phyloP scores from a whole-genome alignment of 805 yeast species.

The Metschnikowia orientalis region DNA sequence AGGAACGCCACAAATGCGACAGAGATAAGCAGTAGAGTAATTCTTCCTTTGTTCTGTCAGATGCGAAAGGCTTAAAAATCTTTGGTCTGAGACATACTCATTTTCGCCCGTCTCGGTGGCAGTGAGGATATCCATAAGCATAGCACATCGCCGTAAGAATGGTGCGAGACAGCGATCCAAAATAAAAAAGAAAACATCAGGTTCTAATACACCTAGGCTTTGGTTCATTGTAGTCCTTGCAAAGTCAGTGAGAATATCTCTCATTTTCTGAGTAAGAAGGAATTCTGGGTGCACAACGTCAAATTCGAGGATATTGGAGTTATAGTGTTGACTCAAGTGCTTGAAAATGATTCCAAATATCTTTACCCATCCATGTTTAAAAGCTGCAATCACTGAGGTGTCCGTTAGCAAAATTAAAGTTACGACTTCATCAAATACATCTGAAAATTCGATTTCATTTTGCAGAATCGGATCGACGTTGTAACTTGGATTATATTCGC shows the following conservation, averaged over 20 bases:
- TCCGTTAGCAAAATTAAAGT: constrained; percentile 41
- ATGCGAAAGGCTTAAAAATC: too few species aligned
- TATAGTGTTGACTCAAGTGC: too few species aligned
- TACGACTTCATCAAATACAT: constrained; percentile 37
- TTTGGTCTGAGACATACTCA: constrained; percentile 11
- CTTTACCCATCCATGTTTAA: not conserved
- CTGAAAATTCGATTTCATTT: constrained; percentile 13
- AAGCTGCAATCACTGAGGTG: constrained; percentile 33
- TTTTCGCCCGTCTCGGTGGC: constrained; percentile 26
- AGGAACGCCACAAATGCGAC: constrained; percentile 24
- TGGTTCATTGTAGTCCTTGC: not conserved
- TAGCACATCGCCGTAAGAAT: constrained; percentile 31
- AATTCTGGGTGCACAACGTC: too few species aligned
- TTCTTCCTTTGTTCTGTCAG: constrained; percentile 15
- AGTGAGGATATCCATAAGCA: constrained; percentile 33
- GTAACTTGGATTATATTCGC: not conserved
- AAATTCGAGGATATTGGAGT: too few species aligned
- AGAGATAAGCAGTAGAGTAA: constrained; percentile 23
- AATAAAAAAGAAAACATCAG: constrained; percentile 6
- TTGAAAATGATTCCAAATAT: constrained; percentile 1
- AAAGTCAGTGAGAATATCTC: too few species aligned
- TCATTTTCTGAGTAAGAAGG: not conserved
- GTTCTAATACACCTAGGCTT: constrained; percentile 1
- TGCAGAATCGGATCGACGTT: too few species aligned
- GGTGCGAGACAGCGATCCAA: constrained; percentile 22